Percentiles rank a stretch among this genome's conserved stretches.
Evolutionary conservation across 768 basidiomycete genomes (phyloP).

Genomic region (Podaxis sp.): DNA sequence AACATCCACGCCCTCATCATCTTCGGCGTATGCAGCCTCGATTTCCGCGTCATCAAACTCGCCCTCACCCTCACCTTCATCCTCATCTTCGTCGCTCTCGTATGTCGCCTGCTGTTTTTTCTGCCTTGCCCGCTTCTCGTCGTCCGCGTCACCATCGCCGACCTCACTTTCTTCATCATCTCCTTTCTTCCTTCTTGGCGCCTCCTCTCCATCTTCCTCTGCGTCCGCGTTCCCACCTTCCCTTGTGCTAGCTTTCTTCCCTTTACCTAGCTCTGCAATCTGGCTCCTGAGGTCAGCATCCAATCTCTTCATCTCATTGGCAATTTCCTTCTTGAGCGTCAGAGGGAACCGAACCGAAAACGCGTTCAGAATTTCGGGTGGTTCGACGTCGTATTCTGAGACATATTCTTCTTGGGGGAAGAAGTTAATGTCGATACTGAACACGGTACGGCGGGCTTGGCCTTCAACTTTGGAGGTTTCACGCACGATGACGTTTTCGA

Average conservation of each 20-base stretch:
- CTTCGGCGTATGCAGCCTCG: conserved; percentile 62
- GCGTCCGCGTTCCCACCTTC: conserved; percentile 54
- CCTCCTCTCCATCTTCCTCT: conserved; percentile 49
- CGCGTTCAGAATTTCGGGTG: conserved; percentile 67
- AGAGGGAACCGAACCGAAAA: conserved; percentile 78
- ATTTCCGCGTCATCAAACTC: conserved; percentile 57
- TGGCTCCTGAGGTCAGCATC: conserved; percentile 78
- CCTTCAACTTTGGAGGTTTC: conserved; percentile 72
- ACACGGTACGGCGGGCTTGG: conserved; percentile 71
- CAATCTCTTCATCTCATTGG: conserved; percentile 81
- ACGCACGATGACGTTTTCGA: conserved; percentile 79
- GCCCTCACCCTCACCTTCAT: conserved; percentile 44
- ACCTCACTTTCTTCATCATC: conserved; percentile 74
- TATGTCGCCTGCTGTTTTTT: conserved; percentile 76
- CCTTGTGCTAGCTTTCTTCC: conserved; percentile 50
- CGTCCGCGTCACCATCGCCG: conserved; percentile 82
- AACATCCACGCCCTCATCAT: conserved; percentile 39
- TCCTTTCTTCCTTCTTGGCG: conserved; percentile 34
- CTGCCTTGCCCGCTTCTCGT: conserved; percentile 71
- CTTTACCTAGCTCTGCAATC: conserved; percentile 82
- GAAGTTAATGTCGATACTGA: conserved; percentile 79
- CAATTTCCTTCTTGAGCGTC: conserved; percentile 82
- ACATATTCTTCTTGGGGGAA: conserved; percentile 85
- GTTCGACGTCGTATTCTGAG: conserved; percentile 77
- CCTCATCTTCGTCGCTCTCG: conserved; percentile 67